Percentiles rank a stretch among this genome's conserved stretches.
phyloP scores from a whole-genome alignment of 148 eudicot genomes.

The Persicaria maculosa region DNA sequence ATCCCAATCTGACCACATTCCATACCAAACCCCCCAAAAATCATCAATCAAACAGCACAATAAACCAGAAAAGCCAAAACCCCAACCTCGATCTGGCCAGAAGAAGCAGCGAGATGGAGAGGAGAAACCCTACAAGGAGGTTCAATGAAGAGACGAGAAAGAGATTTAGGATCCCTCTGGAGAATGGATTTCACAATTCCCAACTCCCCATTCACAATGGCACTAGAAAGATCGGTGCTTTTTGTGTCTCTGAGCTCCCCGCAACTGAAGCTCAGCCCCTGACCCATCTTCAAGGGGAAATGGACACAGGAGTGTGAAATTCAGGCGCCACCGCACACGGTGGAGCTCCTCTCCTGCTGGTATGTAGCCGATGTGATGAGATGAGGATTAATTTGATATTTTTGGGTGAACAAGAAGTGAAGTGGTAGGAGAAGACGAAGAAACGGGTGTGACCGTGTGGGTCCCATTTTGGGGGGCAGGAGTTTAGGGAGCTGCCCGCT shows the following conservation, averaged over 20 bases:
- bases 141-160: conserved; percentile 10
- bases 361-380: background rate
- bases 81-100: conserved; percentile 25
- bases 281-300: conserved; percentile 20
- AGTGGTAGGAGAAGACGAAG: background rate
- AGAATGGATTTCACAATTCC: conserved; percentile 14
- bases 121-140: conserved; percentile 16
- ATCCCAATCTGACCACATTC: background rate
- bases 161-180: conserved; percentile 12
- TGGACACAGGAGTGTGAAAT: background rate
- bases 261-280: conserved; percentile 22
- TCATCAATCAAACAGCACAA: background rate
- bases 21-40: too few relatives aligned
- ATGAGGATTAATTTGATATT: background rate
- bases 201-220: conserved; percentile 23
- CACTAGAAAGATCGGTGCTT: conserved; percentile 13
- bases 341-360: conserved; percentile 9
- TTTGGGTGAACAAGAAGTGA: background rate
- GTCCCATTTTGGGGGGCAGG: too few relatives aligned
- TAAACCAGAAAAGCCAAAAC: background rate
- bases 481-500: background rate
- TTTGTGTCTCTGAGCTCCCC: conserved; percentile 7
- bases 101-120: conserved; percentile 23
- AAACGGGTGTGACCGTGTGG: background rate
- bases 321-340: conserved; percentile 23